Evolutionary conservation across 768 basidiomycete species (phyloP).

Genomic region (Pisolithus tinctorius): DNA sequence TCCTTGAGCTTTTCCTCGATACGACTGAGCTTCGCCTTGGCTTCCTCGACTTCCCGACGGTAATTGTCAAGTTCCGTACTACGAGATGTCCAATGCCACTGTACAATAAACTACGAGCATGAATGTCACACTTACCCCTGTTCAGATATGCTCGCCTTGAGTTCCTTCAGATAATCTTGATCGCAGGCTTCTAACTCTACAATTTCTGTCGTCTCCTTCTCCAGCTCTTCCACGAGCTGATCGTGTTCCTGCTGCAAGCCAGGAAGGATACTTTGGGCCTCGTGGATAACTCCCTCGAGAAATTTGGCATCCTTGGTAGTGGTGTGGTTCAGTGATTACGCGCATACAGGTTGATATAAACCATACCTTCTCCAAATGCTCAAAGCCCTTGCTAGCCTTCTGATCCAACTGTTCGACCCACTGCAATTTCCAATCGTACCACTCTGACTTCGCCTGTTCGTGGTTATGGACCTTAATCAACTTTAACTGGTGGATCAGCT

Average conservation of each 20-base stretch:
- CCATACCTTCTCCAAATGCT: slow-evolving; percentile 50
- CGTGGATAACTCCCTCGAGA: slow-evolving; percentile 47
- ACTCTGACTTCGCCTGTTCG: slow-evolving; percentile 65
- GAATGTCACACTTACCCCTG: slow-evolving; percentile 50
- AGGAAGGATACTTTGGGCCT: slow-evolving; percentile 52
- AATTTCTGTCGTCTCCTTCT: slow-evolving; percentile 61
- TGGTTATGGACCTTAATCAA: slow-evolving; percentile 70
- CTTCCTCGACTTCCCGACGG: slow-evolving; percentile 60
- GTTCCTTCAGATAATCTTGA: slow-evolving; percentile 67
- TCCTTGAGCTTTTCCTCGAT: slow-evolving; percentile 59
- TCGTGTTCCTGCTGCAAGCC: slow-evolving; percentile 61
- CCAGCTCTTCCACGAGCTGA: slow-evolving; percentile 55
- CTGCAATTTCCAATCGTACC: slow-evolving; percentile 83
- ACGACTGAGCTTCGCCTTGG: slow-evolving; percentile 56
- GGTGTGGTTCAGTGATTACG: slow-evolving; percentile 5
- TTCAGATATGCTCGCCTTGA: slow-evolving; percentile 71
- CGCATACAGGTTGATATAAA: not conserved
- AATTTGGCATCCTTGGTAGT: slow-evolving; percentile 52
- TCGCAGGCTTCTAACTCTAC: slow-evolving; percentile 72
- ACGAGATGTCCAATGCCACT: not conserved
- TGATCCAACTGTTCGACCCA: slow-evolving; percentile 68
- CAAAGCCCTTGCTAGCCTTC: slow-evolving; percentile 58
- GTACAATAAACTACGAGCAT: not conserved
- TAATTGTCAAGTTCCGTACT: slow-evolving; percentile 69
- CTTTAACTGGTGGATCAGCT: slow-evolving; percentile 70